Base-by-base conservation (phyloP, 179 eudicot species). In the Corrigiola litoralis region DNA sequence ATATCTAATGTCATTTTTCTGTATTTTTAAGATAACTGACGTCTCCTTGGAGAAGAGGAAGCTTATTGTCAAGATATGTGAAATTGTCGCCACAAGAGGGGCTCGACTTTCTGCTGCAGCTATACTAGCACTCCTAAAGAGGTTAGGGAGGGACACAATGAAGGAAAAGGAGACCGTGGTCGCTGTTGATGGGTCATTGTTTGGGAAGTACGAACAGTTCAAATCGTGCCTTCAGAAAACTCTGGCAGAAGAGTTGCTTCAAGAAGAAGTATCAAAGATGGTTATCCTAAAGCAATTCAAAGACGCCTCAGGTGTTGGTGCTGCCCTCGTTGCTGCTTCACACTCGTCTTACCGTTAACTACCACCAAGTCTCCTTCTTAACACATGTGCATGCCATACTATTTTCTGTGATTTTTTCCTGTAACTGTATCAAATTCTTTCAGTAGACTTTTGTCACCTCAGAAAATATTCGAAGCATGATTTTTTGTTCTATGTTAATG, bases 71-170 rank as follows among this genome's bases (percentile, higher is more conserved):
- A 80, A 77, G 66, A 66, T 90, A 52, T 90, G 98, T 55, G 88
- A 87, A 41, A 75, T 85, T 32, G 90, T 85, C 20, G 77, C 86
- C 5, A 80, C 75, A 31, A 71, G 98, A 64, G 96, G 85, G 31
- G 98, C 95, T 42, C 81, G 96, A 24, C 76, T 92, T 76, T 81
- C 95, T 47, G 95, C 95, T 50, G 89, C 90, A 23, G 90, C 92
- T 4, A 87, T 87, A 38, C 83, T 87, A 27, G 87, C 89, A 27
- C 82, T 92, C 59, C 77, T 92, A 62, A 87, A 84, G 67, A 82
- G 87, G 74, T 69, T 89, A 33, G 90, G 87, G 1, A 83, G 79
- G 57, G 95, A 84, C 52, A 72, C 60, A 23, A 1, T 1, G 1
- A 37, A 20, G 1, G 58, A 40, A 60, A 77, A 72, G 4, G 70